Evolutionary conservation across 148 eudicot genomes (phyloP).

Genomic region (Vaccinium vitisidaea): DNA sequence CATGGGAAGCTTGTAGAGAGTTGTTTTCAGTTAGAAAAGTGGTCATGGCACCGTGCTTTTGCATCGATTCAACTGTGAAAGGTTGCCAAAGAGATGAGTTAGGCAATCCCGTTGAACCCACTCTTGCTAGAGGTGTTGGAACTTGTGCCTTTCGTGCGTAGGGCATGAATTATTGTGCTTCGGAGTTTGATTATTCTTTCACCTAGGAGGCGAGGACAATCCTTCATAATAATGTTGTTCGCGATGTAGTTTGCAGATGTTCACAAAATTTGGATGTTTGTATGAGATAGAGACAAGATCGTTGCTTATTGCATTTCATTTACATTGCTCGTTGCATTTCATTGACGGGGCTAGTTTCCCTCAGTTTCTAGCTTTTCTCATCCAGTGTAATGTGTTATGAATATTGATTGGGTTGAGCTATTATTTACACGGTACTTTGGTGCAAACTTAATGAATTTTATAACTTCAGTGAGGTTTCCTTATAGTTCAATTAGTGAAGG

Average conservation of each 20-base stretch:
- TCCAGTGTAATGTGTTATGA: neutral
- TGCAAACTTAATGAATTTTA: neutral
- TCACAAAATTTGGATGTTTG: no score
- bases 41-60: neutral
- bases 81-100: neutral
- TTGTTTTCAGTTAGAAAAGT: neutral
- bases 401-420: neutral
- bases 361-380: neutral
- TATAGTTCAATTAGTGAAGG: neutral
- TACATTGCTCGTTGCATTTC: no score
- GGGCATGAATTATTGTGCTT: no score
- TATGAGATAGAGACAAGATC: no score
- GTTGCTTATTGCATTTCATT: no score
- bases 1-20: slow-evolving; percentile 12
- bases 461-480: neutral
- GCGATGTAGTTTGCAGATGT: neutral
- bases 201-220: neutral
- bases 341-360: no score
- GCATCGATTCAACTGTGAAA: neutral
- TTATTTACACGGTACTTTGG: neutral
- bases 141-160: no score
- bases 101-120: no score
- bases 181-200: no score
- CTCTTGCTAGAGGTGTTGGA: no score
- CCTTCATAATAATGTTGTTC: neutral